Conservation (phyloP, 108 stramenopile genomes). For the Pseudonitzschia pungens region DNA sequence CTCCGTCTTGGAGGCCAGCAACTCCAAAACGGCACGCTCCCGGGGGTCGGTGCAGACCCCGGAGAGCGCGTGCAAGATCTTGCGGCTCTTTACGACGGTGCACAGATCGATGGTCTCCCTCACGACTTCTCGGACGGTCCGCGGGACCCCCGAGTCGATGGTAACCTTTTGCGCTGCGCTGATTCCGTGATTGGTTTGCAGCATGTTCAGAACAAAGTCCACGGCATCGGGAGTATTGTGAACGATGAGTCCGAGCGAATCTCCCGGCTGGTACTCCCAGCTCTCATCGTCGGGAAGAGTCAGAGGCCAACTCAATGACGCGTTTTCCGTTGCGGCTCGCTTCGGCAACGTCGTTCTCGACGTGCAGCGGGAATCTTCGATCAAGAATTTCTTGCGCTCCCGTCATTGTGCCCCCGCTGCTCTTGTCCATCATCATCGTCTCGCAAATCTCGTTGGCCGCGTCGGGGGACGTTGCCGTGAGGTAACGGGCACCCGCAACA, state of each 20-base stretch:
- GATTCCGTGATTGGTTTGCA: conserved; percentile 58
- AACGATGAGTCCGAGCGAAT: conserved; percentile 82
- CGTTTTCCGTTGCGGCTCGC: conserved; percentile 72
- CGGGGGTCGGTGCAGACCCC: conserved; percentile 62
- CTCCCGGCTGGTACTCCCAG: conserved; percentile 89
- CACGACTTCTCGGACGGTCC: conserved; percentile 65
- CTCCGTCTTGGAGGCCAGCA: conserved; percentile 49
- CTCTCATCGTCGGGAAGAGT: conserved; percentile 79
- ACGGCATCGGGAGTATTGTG: conserved; percentile 59
- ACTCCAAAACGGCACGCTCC: conserved; percentile 50
- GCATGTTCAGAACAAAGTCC: conserved; percentile 57
- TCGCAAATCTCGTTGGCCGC: conserved; percentile 45
- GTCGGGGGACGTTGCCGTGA: conserved; percentile 62
- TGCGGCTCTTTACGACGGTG: conserved; percentile 65
- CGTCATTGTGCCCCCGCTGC: conserved; percentile 1
- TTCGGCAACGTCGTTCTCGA: conserved; percentile 20
- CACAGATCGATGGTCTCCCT: conserved; percentile 69
- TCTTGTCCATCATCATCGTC: too few relatives aligned
- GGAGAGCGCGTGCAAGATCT: conserved; percentile 52
- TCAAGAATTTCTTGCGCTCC: conserved; percentile 54
- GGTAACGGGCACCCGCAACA: conserved; percentile 67
- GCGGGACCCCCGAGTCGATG: conserved; percentile 48
- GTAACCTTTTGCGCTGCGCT: conserved; percentile 58
- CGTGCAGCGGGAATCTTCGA: conserved; percentile 42
- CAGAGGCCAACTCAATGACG: conserved; percentile 76